A percentile compares a stretch with the other conserved stretches of the same genome.
Conservation (phyloP, 139 green algal genomes). For the Monoraphidium neglectum region DNA sequence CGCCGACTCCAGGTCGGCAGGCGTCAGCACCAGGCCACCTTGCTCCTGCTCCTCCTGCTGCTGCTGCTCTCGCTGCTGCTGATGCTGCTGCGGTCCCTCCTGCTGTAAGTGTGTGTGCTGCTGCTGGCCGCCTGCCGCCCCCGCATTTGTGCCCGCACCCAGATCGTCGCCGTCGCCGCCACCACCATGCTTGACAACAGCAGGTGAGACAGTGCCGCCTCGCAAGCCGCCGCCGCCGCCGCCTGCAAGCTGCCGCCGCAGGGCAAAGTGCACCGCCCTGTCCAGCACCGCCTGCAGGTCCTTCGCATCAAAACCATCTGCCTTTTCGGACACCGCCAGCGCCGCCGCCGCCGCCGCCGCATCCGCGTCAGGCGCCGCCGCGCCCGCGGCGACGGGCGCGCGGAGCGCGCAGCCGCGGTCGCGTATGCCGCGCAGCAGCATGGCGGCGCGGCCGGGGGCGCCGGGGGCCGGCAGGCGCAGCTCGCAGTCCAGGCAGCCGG, state of each 20-base stretch:
- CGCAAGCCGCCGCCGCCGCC: neutral
- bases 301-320: constrained; percentile 75
- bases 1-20: constrained; percentile 45
- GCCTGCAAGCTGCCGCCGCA: constrained; percentile 33
- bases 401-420: constrained; percentile 6
- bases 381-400: too few relatives aligned
- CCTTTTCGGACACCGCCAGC: neutral
- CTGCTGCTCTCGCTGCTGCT: constrained; percentile 6
- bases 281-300: constrained; percentile 79
- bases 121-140: constrained; percentile 4
- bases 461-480: constrained; percentile 50
- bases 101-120: neutral
- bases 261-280: constrained; percentile 57
- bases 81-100: constrained; percentile 12
- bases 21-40: constrained; percentile 13
- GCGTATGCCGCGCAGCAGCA: constrained; percentile 47
- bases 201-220: too few relatives aligned
- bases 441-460: constrained; percentile 40
- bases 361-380: too few relatives aligned
- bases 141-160: neutral
- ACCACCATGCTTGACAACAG: constrained; percentile 4
- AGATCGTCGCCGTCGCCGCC: constrained; percentile 1
- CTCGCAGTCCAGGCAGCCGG: constrained; percentile 56
- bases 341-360: too few relatives aligned
- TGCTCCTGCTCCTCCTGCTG: constrained; percentile 11